Evolutionary conservation across 1,139 yeast genomes (phyloP).

Genomic region (Wickerhamiella pararugosa): DNA sequence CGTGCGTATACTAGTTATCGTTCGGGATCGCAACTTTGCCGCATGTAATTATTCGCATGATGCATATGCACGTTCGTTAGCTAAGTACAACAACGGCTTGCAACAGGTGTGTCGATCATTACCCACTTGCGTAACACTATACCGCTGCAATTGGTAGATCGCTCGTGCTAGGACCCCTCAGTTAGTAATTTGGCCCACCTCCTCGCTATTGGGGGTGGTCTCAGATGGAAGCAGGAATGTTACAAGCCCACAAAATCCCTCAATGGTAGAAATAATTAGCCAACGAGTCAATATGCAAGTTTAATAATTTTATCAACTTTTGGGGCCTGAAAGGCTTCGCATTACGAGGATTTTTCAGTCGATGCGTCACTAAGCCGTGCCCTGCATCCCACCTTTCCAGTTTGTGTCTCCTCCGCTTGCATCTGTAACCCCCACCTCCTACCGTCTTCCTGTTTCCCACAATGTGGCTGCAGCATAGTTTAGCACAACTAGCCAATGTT

Average conservation of each 20-base stretch:
- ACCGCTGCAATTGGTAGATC: too few species aligned
- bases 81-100: background rate
- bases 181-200: too few species aligned
- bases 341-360: background rate
- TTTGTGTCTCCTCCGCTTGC: background rate
- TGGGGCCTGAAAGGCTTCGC: background rate
- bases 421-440: background rate
- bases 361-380: background rate
- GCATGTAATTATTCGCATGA: background rate
- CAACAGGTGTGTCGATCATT: background rate
- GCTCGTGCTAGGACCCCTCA: too few species aligned
- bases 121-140: too few species aligned
- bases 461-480: background rate
- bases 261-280: too few species aligned
- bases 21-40: background rate
- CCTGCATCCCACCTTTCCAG: background rate
- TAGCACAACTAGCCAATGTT: background rate
- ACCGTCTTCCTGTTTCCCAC: background rate
- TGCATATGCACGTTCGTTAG: background rate
- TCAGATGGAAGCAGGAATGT: too few species aligned
- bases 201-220: too few species aligned
- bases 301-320: too few species aligned
- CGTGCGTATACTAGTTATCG: background rate
- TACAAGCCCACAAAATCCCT: too few species aligned
- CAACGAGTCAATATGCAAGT: too few species aligned